Conservation (phyloP, 164 flowering plant genomes). For the Magnolia officinalis region DNA sequence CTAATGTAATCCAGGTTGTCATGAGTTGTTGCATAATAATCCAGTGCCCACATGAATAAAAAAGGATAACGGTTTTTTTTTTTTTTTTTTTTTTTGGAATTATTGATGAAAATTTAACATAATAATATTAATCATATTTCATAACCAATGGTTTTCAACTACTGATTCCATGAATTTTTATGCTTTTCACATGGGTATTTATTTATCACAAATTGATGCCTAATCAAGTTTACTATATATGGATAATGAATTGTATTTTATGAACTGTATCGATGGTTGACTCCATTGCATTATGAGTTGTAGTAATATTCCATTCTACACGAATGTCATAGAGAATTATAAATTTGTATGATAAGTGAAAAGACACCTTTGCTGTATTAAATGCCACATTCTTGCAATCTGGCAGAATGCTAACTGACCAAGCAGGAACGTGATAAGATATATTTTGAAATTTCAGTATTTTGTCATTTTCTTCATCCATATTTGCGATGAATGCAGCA, state of each 20-base stretch:
- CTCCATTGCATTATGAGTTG: too few species aligned
- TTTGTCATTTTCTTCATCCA: slow-evolving; percentile 70
- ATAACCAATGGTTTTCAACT: neutral
- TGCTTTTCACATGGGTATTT: neutral
- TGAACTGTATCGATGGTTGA: too few species aligned
- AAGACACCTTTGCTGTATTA: slow-evolving; percentile 86
- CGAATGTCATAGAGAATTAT: neutral
- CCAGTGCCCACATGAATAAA: too few species aligned
- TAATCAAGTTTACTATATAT: neutral
- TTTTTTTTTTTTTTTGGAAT: too few species aligned
- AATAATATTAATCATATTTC: too few species aligned
- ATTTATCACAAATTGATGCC: neutral
- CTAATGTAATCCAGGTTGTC: too few species aligned
- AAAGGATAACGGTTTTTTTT: too few species aligned
- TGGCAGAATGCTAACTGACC: slow-evolving; percentile 98
- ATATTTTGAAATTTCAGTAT: slow-evolving; percentile 53
- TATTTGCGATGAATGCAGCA: slow-evolving; percentile 83
- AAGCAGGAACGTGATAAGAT: slow-evolving; percentile 83
- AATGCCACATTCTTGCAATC: slow-evolving; percentile 90
- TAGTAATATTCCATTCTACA: neutral
- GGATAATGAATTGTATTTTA: neutral
- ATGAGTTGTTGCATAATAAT: too few species aligned
- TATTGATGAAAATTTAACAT: too few species aligned
- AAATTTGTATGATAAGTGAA: neutral
- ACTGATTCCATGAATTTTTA: neutral